Evolutionary conservation across 2,329 filamentous ascomycete species (phyloP).

Genomic region (Neonectria hederae): DNA sequence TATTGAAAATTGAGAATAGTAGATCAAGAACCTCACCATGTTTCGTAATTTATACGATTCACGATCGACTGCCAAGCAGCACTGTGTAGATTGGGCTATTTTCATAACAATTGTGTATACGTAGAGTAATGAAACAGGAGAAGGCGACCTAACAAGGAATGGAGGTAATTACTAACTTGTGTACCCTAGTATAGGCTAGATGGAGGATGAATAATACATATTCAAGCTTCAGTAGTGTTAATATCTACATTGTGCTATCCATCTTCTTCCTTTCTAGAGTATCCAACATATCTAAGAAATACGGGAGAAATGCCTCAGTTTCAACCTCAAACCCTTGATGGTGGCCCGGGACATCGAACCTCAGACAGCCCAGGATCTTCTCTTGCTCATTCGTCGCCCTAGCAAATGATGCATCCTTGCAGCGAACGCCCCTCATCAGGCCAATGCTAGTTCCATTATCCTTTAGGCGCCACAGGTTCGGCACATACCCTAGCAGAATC

Average conservation of each 20-base stretch:
- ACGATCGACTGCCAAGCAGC: no score
- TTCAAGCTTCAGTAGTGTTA: not conserved
- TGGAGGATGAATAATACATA: not conserved
- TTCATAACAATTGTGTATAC: no score
- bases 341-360: not conserved
- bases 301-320: not conserved
- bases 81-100: no score
- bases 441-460: not conserved
- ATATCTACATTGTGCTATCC: not conserved
- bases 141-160: no score
- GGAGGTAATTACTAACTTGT: no score
- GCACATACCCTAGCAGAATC: not conserved
- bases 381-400: not conserved
- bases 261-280: not conserved
- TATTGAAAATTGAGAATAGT: no score
- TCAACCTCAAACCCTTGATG: conserved; percentile 5
- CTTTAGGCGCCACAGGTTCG: not conserved
- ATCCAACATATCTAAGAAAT: not conserved
- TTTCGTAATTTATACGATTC: no score
- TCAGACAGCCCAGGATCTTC: not conserved
- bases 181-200: not conserved
- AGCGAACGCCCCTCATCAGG: conserved; percentile 4
- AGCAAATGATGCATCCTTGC: conserved; percentile 4
- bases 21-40: no score
- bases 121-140: no score